A percentile compares a stretch with the other conserved stretches of the same genome.
These are phyloP conservation scores for Calonectria honghensis DNA, from an alignment of 2,329 filamentous ascomycete genomes.

Conservation along the genomic window DNA sequence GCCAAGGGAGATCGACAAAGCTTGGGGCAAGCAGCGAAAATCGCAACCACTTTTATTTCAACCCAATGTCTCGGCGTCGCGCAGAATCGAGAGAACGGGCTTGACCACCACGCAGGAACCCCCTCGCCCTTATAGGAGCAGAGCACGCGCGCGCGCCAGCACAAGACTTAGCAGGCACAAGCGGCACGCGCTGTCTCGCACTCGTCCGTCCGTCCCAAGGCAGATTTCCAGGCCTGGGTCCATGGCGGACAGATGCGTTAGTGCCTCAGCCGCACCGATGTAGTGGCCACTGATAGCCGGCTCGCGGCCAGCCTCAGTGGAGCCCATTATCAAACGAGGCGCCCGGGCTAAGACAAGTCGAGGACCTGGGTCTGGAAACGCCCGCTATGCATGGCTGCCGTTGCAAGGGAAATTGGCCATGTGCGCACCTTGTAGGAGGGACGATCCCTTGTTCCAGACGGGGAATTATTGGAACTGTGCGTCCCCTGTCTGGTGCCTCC, in stretches of 20 bases:
- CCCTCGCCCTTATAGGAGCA: neutral
- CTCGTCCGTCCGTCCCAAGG: conserved; percentile 45
- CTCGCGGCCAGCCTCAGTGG: conserved; percentile 44
- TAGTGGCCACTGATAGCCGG: conserved; percentile 40
- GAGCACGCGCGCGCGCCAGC: neutral
- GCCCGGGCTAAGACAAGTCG: conserved; percentile 26
- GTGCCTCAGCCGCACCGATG: conserved; percentile 52
- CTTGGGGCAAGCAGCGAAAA: conserved; percentile 18
- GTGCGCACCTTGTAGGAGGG: neutral
- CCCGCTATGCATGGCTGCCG: neutral
- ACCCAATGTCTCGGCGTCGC: conserved; percentile 12
- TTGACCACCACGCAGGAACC: neutral
- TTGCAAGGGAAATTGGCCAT: conserved; percentile 9
- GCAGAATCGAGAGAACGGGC: neutral
- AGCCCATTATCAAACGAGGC: conserved; percentile 31
- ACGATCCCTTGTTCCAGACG: neutral
- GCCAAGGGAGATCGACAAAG: conserved; percentile 21
- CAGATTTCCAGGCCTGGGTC: conserved; percentile 47
- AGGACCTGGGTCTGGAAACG: conserved; percentile 17
- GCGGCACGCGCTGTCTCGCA: conserved; percentile 7
- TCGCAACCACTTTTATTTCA: conserved; percentile 2
- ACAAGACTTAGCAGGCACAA: neutral
- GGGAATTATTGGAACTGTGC: neutral
- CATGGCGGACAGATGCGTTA: conserved; percentile 49
- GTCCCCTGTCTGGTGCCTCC: neutral